phyloP scores from a whole-genome alignment of 371 early-diverging fungal species.

The Mucor saturninus region DNA sequence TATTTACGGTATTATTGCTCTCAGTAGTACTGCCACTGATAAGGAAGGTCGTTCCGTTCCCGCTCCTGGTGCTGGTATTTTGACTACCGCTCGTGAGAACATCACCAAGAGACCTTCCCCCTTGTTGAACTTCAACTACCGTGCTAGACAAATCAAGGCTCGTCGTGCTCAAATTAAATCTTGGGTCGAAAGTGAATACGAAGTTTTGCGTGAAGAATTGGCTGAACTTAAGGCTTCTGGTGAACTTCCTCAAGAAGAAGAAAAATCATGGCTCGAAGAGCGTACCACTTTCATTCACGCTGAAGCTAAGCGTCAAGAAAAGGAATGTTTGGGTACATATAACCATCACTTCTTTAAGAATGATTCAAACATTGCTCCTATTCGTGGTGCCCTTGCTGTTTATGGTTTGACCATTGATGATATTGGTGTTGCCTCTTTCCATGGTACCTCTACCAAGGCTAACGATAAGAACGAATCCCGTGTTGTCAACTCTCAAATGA shows the following conservation, averaged over 20 bases:
- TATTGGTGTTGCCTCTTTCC: constrained; percentile 97
- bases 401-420: constrained; percentile 94
- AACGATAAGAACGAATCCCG: constrained; percentile 97
- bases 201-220: constrained; percentile 73
- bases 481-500: constrained; percentile 87
- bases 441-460: constrained; percentile 96
- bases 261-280: constrained; percentile 68
- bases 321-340: constrained; percentile 83
- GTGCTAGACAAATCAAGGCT: constrained; percentile 81
- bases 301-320: constrained; percentile 87
- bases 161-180: constrained; percentile 83
- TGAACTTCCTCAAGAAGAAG: constrained; percentile 68
- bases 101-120: constrained; percentile 71
- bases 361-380: constrained; percentile 85
- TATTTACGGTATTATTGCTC: constrained; percentile 91
- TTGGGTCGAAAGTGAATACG: constrained; percentile 88
- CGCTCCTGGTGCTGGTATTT: constrained; percentile 95
- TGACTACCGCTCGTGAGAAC: constrained; percentile 92
- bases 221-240: constrained; percentile 70
- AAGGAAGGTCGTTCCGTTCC: constrained; percentile 97
- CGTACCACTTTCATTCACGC: constrained; percentile 84
- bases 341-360: constrained; percentile 88
- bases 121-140: constrained; percentile 89
- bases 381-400: constrained; percentile 91
- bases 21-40: constrained; percentile 94